Base-by-base conservation (phyloP, 176 grass and related monocot genomes). In the Rhynchospora tenuis region DNA sequence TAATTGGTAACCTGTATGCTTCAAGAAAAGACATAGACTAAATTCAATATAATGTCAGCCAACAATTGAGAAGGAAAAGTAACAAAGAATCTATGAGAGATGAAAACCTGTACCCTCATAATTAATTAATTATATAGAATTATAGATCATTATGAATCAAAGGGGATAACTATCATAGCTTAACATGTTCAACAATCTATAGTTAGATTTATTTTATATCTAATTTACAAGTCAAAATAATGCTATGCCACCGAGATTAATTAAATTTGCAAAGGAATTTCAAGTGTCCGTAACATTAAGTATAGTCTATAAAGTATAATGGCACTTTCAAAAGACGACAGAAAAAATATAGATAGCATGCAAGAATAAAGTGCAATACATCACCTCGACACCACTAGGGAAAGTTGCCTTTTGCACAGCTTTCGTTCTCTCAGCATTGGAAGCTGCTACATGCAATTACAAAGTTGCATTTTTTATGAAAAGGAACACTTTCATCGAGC, bases 331-430 rank as follows among this genome's bases (percentile, higher is more conserved):
- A 5, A 61, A 61, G 50, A 77, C 26, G 55, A 7, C 16, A 19
- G 20, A 56, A 54, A 27, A 52, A 77, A 33, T 0, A 29, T 56
- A 28, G 48, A 77, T 31, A 8, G 73, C 13, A 29, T 77, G 26
- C 17, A 77, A 56, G 24, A 19, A 77, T 51, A 56, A 54, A 22
- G 6, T 29, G 12, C 73, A 76, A 76, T 16, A 31, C 47, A 77
- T 78, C 58, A 85, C 83, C 83, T 85, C 83, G 6, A 85, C 16
- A 50, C 71, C 83, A 78, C 17, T 33, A 78, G 83, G 83, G 60
- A 85, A 85, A 76, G 13, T 78, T 77, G 56, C 11, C 51, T 85
- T 77, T 65, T 59, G 22, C 55, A 50, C 46, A 26, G 52, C 56
- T 17, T 45, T 3, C 4, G 54, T 81, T 45, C 63, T 81, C 57